Conservation (phyloP, 148 eudicot genomes). For the Simmondsia chinensis region DNA sequence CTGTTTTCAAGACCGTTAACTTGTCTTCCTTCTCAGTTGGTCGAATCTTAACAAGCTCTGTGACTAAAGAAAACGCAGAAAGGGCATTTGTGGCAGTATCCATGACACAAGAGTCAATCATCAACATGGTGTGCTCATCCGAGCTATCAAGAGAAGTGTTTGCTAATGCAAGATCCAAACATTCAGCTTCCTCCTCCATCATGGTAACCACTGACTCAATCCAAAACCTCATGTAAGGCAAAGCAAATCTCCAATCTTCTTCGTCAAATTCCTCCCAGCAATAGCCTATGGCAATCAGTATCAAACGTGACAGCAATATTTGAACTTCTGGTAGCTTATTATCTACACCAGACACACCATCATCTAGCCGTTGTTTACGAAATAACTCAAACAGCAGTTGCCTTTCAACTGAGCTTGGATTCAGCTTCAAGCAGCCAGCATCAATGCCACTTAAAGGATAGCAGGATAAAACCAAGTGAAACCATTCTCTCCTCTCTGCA, state of each 20-base stretch:
- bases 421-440: constrained; percentile 28
- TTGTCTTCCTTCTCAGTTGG: constrained; percentile 25
- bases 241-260: constrained; percentile 80
- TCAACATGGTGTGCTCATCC: constrained; percentile 23
- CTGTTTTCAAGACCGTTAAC: constrained; percentile 27
- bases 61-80: constrained; percentile 48
- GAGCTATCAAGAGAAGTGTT: constrained; percentile 18
- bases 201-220: constrained; percentile 67
- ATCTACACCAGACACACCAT: constrained; percentile 26
- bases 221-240: constrained; percentile 64
- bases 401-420: constrained; percentile 36
- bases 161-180: constrained; percentile 41
- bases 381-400: constrained; percentile 51
- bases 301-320: constrained; percentile 50
- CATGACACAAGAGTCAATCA: constrained; percentile 26
- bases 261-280: constrained; percentile 81
- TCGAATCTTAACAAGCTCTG: constrained; percentile 25
- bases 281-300: constrained; percentile 54
- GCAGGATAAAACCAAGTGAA: constrained; percentile 73
- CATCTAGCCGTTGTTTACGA: constrained; percentile 58
- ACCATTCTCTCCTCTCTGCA: constrained; percentile 79
- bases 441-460: constrained; percentile 44
- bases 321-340: constrained; percentile 53
- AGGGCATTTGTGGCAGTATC: constrained; percentile 65
- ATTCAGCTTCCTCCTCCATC: constrained; percentile 87